Percentiles rank a stretch among this genome's conserved stretches.
phyloP scores from a whole-genome alignment of 2,329 filamentous ascomycete species.

The Fusarium poae region DNA sequence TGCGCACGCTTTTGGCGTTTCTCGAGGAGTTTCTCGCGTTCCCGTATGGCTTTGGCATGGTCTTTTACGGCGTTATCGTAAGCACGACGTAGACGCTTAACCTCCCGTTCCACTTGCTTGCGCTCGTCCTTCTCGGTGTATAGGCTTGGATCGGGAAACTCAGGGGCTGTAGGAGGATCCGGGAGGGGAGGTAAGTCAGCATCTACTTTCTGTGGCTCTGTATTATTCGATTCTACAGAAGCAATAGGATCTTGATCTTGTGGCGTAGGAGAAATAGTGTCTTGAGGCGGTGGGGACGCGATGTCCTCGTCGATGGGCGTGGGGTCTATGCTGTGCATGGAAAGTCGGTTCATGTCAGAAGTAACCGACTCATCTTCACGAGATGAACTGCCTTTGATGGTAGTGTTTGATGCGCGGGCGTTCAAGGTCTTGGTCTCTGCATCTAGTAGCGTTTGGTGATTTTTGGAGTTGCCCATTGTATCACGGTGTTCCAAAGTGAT shows the following conservation, averaged over 20 bases:
- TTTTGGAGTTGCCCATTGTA: slow-evolving; percentile 26
- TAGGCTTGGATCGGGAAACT: slow-evolving; percentile 65
- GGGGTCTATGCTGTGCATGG: slow-evolving; percentile 57
- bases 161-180: slow-evolving; percentile 62
- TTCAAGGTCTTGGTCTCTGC: slow-evolving; percentile 1
- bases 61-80: slow-evolving; percentile 77
- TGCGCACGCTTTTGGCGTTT: slow-evolving; percentile 63
- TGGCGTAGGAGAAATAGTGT: neutral
- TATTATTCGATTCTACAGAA: neutral
- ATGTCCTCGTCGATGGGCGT: slow-evolving; percentile 53
- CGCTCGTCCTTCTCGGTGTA: slow-evolving; percentile 74
- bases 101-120: slow-evolving; percentile 77
- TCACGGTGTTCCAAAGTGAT: slow-evolving; percentile 43
- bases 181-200: slow-evolving; percentile 54
- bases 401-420: neutral
- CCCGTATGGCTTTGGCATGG: slow-evolving; percentile 72
- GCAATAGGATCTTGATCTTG: slow-evolving; percentile 5
- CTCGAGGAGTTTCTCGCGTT: slow-evolving; percentile 71
- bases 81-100: slow-evolving; percentile 70
- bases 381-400: neutral
- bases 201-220: slow-evolving; percentile 20
- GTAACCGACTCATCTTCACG: slow-evolving; percentile 11
- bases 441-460: slow-evolving; percentile 37
- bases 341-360: slow-evolving; percentile 39
- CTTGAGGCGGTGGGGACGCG: neutral